Conservation (phyloP, 148 eudicot genomes). For the Talinum fruticosum region DNA sequence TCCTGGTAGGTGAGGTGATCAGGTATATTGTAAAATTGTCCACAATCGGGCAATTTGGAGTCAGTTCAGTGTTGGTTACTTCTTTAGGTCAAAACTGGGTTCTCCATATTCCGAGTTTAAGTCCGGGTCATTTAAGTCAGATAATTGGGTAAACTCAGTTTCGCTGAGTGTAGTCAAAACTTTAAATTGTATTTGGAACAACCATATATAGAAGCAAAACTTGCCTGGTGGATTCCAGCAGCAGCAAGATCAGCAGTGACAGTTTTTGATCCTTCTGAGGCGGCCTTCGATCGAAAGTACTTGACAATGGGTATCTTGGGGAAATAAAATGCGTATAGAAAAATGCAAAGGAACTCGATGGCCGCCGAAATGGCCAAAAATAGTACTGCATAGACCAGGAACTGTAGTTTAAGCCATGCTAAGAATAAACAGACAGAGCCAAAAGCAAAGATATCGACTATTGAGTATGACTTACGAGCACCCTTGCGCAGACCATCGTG, state of each 20-base stretch:
- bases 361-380: conserved; percentile 49
- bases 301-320: conserved; percentile 58
- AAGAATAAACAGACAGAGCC: background rate
- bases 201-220: background rate
- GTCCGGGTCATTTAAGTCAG: too few species aligned
- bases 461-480: conserved; percentile 34
- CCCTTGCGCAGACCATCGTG: conserved; percentile 47
- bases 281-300: conserved; percentile 61
- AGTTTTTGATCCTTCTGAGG: conserved; percentile 58
- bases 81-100: background rate
- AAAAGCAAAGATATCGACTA: background rate
- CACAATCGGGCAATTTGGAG: background rate
- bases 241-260: conserved; percentile 55
- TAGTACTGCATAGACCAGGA: conserved; percentile 39
- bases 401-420: background rate
- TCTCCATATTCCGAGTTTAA: background rate
- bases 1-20: too few species aligned
- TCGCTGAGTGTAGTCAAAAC: background rate
- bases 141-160: too few species aligned
- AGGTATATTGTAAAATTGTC: too few species aligned
- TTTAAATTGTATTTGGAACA: background rate
- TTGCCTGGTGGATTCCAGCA: conserved; percentile 46
- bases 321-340: conserved; percentile 48
- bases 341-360: conserved; percentile 47
- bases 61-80: background rate